Percentiles rank a stretch among this genome's conserved stretches.
These are phyloP conservation scores for Metarhizium guizhouense DNA, from an alignment of 2,329 filamentous ascomycete genomes.

Conservation along the genomic window DNA sequence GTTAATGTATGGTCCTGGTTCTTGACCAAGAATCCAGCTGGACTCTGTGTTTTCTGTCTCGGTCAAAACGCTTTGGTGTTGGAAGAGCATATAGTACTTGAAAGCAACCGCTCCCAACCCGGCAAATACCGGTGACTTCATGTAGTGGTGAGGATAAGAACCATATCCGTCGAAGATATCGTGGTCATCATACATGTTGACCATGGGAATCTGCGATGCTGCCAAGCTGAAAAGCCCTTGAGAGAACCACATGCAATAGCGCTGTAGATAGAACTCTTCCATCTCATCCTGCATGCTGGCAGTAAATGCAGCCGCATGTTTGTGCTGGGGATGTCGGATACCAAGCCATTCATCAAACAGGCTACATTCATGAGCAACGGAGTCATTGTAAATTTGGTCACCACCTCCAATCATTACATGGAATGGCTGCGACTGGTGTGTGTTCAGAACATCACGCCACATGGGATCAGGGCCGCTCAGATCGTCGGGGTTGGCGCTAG, in stretches of 20 bases:
- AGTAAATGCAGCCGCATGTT: conserved; percentile 70
- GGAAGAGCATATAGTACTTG: conserved; percentile 98
- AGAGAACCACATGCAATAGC: conserved; percentile 93
- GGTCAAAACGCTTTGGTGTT: conserved; percentile 78
- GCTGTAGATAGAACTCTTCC: conserved; percentile 78
- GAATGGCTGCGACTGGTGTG: conserved; percentile 83
- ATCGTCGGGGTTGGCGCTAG: conserved; percentile 65
- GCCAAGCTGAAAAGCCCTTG: conserved; percentile 91
- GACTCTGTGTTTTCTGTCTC: conserved; percentile 80
- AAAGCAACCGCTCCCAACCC: conserved; percentile 87
- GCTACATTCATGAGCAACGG: conserved; percentile 62
- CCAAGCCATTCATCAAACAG: conserved; percentile 79
- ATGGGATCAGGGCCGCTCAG: conserved; percentile 91
- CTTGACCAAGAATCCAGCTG: conserved; percentile 77
- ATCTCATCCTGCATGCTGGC: conserved; percentile 79
- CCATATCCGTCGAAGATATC: conserved; percentile 88
- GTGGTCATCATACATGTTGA: conserved; percentile 97
- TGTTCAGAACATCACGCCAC: conserved; percentile 93
- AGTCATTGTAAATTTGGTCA: conserved; percentile 95
- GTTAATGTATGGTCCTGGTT: conserved; percentile 81
- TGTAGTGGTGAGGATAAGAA: conserved; percentile 86
- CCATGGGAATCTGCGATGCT: conserved; percentile 91
- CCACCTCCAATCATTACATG: conserved; percentile 98
- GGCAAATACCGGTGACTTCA: conserved; percentile 81
- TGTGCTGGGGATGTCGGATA: conserved; percentile 70